These are phyloP conservation scores for Iberis amara DNA, from an alignment of 441 rosid genomes.

Conservation along the genomic window DNA sequence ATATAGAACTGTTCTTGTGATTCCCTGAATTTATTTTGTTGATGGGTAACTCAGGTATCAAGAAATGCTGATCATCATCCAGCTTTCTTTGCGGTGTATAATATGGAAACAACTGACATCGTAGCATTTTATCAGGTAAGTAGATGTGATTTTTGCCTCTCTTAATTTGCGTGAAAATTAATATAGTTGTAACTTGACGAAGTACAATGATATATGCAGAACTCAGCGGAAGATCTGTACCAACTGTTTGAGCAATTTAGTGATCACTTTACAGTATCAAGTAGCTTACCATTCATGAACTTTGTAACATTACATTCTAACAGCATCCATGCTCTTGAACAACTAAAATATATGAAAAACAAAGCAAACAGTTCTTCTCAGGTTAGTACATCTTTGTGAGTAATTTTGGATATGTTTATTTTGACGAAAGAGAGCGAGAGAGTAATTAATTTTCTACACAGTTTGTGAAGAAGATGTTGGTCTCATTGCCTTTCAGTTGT, in stretches of 20 bases:
- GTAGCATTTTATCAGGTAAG: slow-evolving; percentile 93
- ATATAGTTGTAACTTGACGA: no score
- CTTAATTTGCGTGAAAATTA: no score
- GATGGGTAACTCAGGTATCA: slow-evolving; percentile 46
- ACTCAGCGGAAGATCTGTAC: slow-evolving; percentile 80
- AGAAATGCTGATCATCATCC: slow-evolving; percentile 66
- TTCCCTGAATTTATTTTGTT: slow-evolving; percentile 1
- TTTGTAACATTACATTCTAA: slow-evolving; percentile 88
- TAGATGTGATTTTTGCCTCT: no score
- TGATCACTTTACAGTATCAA: slow-evolving; percentile 73
- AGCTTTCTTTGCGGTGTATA: slow-evolving; percentile 87
- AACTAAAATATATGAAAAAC: slow-evolving; percentile 55
- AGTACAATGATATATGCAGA: slow-evolving; percentile 38
- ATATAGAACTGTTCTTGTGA: background rate
- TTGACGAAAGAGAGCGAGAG: background rate
- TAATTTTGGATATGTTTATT: background rate
- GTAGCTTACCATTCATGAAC: slow-evolving; percentile 57
- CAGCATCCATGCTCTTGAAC: slow-evolving; percentile 69
- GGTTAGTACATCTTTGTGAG: slow-evolving; percentile 36
- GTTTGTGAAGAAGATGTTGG: slow-evolving; percentile 91
- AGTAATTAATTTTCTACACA: slow-evolving; percentile 32
- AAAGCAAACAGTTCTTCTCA: slow-evolving; percentile 58
- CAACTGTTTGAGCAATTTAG: slow-evolving; percentile 74
- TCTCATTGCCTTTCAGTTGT: slow-evolving; percentile 71
- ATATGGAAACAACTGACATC: slow-evolving; percentile 94